Evolutionary conservation across 2,329 filamentous ascomycete species (phyloP).

Genomic region (Fusarium mexicanum): DNA sequence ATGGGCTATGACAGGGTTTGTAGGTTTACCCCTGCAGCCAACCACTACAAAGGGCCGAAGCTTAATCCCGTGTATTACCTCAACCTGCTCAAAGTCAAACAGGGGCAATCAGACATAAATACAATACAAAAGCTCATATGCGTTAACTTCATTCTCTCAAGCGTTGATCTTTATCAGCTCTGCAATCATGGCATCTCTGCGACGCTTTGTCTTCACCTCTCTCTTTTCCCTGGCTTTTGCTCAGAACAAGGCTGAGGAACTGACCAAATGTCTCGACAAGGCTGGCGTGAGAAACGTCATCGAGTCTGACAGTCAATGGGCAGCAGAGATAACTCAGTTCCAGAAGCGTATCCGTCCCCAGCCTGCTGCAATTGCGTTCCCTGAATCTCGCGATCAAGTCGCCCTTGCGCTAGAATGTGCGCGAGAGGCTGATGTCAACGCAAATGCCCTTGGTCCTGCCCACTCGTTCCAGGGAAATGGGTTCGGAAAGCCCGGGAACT

Average conservation of each 20-base stretch:
- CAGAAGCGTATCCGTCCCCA: slow-evolving; percentile 36
- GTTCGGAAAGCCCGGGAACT: slow-evolving; percentile 34
- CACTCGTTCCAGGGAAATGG: slow-evolving; percentile 39
- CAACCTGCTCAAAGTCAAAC: background rate
- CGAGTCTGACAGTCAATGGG: slow-evolving; percentile 31
- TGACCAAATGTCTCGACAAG: slow-evolving; percentile 23
- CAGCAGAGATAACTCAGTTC: slow-evolving; percentile 25
- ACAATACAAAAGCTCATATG: background rate
- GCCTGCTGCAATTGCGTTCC: slow-evolving; percentile 37
- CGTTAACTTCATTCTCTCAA: background rate
- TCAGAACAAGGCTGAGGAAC: slow-evolving; percentile 6
- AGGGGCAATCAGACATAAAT: slow-evolving; percentile 1
- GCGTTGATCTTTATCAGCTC: background rate
- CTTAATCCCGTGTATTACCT: background rate
- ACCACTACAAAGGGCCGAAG: background rate
- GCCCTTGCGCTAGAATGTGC: slow-evolving; percentile 37
- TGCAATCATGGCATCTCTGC: slow-evolving; percentile 1
- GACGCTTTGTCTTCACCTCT: slow-evolving; percentile 6
- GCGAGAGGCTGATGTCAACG: slow-evolving; percentile 35
- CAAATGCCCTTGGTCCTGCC: slow-evolving; percentile 34
- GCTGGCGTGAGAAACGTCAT: slow-evolving; percentile 35
- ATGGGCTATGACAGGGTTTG: background rate
- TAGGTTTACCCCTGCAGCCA: background rate
- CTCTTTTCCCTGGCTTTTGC: slow-evolving; percentile 2
- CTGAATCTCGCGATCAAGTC: slow-evolving; percentile 30